Evolutionary conservation across 1,284 basidiomycete genomes (phyloP).

Genomic region (Bondarzewia mesenterica): DNA sequence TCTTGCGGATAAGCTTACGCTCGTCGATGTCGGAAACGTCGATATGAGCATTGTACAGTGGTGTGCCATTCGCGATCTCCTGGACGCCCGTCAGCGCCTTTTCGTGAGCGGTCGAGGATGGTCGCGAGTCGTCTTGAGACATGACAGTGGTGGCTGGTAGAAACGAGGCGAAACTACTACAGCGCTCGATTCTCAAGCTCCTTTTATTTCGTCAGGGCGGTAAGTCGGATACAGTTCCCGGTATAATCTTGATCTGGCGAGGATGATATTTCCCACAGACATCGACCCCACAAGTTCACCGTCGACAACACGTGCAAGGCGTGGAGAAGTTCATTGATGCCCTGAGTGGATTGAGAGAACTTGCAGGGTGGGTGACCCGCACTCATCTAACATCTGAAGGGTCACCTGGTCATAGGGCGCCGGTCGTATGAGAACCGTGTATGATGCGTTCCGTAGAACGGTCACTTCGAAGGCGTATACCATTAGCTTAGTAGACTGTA

Average conservation of each 20-base stretch:
- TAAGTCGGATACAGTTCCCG: no score
- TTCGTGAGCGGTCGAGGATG: neutral
- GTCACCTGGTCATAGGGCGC: no score
- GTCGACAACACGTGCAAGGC: neutral
- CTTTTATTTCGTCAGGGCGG: neutral
- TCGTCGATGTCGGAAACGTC: conserved; percentile 56
- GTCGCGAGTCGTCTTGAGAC: neutral
- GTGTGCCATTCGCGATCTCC: neutral
- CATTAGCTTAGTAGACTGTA: no score
- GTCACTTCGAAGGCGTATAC: no score
- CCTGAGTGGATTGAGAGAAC: no score
- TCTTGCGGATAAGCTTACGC: conserved; percentile 53
- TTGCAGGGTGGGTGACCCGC: no score
- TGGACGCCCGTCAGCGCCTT: neutral
- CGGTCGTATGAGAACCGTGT: no score
- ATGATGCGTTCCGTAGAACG: no score
- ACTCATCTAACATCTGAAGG: no score
- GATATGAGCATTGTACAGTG: conserved; percentile 40
- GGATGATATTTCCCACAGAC: neutral
- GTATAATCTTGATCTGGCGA: no score
- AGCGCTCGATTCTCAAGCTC: neutral
- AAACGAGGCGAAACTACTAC: neutral
- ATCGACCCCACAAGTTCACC: neutral
- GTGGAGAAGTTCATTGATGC: no score
- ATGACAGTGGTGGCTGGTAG: neutral